phyloP scores from a whole-genome alignment of 768 basidiomycete genomes.

The Mycena venus region DNA sequence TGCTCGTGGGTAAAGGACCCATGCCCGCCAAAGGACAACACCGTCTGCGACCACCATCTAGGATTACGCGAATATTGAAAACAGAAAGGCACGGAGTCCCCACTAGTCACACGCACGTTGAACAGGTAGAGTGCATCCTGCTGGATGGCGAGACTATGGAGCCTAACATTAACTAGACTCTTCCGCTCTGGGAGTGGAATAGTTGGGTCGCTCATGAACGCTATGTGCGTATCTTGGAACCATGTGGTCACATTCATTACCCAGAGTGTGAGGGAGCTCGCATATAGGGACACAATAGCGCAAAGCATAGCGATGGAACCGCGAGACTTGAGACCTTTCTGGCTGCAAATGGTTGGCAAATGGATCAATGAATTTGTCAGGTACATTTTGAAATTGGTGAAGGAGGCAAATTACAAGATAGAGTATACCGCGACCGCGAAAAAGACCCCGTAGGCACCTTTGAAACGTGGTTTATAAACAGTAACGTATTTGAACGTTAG shows the following conservation, averaged over 20 bases:
- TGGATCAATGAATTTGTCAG: background rate
- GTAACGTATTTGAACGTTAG: background rate
- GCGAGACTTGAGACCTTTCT: conserved; percentile 8
- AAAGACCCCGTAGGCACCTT: conserved; percentile 26
- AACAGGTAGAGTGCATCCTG: conserved; percentile 29
- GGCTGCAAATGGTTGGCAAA: too few species aligned
- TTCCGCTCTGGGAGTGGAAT: conserved; percentile 1
- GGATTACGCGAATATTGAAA: background rate
- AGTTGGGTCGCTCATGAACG: background rate
- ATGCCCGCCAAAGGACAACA: conserved; percentile 30
- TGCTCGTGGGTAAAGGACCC: conserved; percentile 12
- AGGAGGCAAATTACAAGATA: conserved; percentile 14
- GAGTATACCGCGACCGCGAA: conserved; percentile 19
- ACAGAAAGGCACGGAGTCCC: background rate
- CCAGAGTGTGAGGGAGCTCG: conserved; percentile 18
- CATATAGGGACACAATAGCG: conserved; percentile 21
- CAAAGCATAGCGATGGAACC: conserved; percentile 15
- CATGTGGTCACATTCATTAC: conserved; percentile 9
- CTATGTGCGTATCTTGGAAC: background rate
- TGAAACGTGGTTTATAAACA: background rate
- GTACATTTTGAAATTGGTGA: background rate
- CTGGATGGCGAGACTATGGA: too few species aligned
- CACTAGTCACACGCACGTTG: conserved; percentile 1
- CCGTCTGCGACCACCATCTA: conserved; percentile 29
- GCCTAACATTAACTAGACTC: too few species aligned